Evolutionary conservation across 2,329 filamentous ascomycete genomes (phyloP).

Genomic region (Beauveria medogensis): DNA sequence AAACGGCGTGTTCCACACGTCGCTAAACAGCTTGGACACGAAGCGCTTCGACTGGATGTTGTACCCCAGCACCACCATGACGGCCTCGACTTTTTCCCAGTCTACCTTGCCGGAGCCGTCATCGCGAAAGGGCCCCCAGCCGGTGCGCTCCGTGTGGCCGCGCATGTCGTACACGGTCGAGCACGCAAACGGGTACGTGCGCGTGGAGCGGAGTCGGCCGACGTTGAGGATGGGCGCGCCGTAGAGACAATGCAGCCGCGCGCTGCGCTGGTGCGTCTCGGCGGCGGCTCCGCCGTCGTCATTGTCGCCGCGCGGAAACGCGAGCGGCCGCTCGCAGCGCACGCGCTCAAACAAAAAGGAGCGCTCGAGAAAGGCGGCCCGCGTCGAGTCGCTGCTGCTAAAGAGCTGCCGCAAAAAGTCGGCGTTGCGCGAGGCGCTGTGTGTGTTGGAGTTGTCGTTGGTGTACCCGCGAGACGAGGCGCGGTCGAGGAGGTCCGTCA

Average conservation of each 20-base stretch:
- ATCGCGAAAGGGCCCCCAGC: constrained; percentile 65
- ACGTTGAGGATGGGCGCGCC: constrained; percentile 48
- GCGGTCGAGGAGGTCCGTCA: constrained; percentile 37
- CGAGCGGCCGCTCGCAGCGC: constrained; percentile 27
- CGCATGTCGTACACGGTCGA: constrained; percentile 67
- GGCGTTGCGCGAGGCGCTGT: constrained; percentile 39
- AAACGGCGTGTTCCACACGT: constrained; percentile 50
- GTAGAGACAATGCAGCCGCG: constrained; percentile 62
- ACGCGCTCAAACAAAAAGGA: constrained; percentile 57
- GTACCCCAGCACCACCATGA: constrained; percentile 59
- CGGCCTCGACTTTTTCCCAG: constrained; percentile 73
- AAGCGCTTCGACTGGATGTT: constrained; percentile 48
- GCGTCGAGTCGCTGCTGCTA: constrained; percentile 35
- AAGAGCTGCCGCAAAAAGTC: constrained; percentile 37
- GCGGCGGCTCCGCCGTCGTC: constrained; percentile 13
- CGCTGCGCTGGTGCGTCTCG: constrained; percentile 51
- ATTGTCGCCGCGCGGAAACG: constrained; percentile 23
- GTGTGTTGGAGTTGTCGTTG: constrained; percentile 25
- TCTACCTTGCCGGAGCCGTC: constrained; percentile 57
- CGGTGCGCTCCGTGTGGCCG: constrained; percentile 51
- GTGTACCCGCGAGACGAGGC: constrained; percentile 29
- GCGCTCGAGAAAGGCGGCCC: constrained; percentile 52
- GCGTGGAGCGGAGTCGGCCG: constrained; percentile 26
- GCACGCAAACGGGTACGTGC: constrained; percentile 53
- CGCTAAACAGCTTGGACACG: constrained; percentile 37